phyloP scores from a whole-genome alignment of 805 yeast genomes.

The Scheffersomyces coipomensis region DNA sequence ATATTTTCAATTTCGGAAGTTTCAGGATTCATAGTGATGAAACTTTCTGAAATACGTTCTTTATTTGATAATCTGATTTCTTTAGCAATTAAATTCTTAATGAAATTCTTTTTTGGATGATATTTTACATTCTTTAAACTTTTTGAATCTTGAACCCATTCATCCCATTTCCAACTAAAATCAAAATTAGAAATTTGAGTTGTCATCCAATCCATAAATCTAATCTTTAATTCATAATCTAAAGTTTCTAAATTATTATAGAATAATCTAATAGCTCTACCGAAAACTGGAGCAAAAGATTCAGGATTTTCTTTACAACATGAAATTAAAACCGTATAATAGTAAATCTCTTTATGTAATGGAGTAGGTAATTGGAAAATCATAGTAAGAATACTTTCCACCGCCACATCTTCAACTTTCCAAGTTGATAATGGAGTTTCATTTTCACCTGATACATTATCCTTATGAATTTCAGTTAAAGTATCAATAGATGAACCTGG shows the following conservation, averaged over 20 bases:
- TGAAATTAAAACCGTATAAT: constrained; percentile 79
- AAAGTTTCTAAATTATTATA: constrained; percentile 64
- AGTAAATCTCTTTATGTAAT: constrained; percentile 70
- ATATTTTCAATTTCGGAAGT: constrained; percentile 30
- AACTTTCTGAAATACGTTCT: constrained; percentile 65
- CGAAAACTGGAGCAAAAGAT: constrained; percentile 91
- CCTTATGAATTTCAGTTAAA: constrained; percentile 42
- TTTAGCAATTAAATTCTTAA: constrained; percentile 76
- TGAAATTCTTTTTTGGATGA: constrained; percentile 74
- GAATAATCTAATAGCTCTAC: constrained; percentile 83
- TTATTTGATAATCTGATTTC: constrained; percentile 82
- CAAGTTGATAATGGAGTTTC: constrained; percentile 60
- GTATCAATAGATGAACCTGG: constrained; percentile 79
- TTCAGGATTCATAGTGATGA: constrained; percentile 38
- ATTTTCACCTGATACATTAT: constrained; percentile 41
- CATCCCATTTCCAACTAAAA: constrained; percentile 97
- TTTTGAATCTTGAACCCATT: constrained; percentile 72
- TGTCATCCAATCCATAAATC: constrained; percentile 87
- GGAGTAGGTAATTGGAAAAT: constrained; percentile 73
- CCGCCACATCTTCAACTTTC: constrained; percentile 88
- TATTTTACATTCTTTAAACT: constrained; percentile 44
- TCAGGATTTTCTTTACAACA: constrained; percentile 73
- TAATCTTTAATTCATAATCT: constrained; percentile 72
- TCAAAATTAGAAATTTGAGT: constrained; percentile 91
- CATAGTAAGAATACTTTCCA: constrained; percentile 77